Base-by-base conservation (phyloP, 331 rosid genomes). In the Malus hybrid region DNA sequence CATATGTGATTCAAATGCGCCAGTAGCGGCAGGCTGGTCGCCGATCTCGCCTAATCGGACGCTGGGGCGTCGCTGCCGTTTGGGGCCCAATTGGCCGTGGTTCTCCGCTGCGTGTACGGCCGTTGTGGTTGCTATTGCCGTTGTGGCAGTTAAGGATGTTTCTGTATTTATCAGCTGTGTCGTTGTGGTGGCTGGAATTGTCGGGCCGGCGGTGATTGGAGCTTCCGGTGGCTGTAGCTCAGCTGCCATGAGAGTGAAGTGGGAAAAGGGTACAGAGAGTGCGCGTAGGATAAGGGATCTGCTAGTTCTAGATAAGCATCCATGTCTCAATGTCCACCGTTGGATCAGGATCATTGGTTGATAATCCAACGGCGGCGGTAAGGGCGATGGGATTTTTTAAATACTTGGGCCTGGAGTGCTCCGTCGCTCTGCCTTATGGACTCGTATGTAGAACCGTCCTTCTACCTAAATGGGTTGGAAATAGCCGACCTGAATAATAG, bases 31-130 rank as follows among this genome's bases (percentile, higher is more conserved):
- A 19, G 82, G 89, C 66, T 77, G 92, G 36, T 86, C 89, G 16
- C 92, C 95, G 82, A 89, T 87, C 83, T 89, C 92, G 19, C 92
- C 95, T 29, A 89, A 71, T 7, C 95, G 90, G 44, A 89, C 95
- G 77, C 92, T 89, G 13, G 92, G 92, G n/a, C 95, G 86, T 28
- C 95, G 90, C 36, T 87, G 95, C 24, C 92, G 86, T 65, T 89
- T 89, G 3, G 80, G 84, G 72, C 88, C 84, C 74, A 78, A 44
- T 73, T 42, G 60, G 13, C 56, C 80, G 2, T 77, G 53, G 20
- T 77, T 78, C 26, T 85, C 85, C 3, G 55, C 7, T 30, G 19
- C 19, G 9, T 82, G 78, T 6, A 61, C 82, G 16, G 72, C 70
- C 22, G 86, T 22, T 19, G 81, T 66, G 20, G 77, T 69, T 39